phyloP scores from a whole-genome alignment of 2,329 filamentous ascomycete genomes.

The Beauveria sp. region DNA sequence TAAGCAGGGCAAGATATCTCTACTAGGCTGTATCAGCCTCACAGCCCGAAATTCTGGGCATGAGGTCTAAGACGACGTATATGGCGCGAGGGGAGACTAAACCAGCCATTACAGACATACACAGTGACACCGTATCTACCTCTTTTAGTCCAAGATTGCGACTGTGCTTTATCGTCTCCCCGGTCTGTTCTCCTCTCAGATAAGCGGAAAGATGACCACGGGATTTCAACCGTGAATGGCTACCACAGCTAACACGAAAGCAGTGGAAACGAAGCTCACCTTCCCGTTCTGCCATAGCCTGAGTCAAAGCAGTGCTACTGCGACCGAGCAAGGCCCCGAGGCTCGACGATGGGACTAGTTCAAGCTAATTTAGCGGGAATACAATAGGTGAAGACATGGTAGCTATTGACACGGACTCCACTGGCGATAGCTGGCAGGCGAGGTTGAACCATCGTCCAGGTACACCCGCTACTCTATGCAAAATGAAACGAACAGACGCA shows the following conservation, averaged over 20 bases:
- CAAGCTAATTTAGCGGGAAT: neutral
- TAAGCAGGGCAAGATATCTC: neutral
- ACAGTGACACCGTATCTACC: neutral
- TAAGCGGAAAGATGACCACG: neutral
- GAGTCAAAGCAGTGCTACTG: neutral
- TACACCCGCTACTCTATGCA: neutral
- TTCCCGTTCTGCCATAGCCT: neutral
- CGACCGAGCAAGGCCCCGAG: neutral
- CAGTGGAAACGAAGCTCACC: neutral
- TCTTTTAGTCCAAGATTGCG: neutral
- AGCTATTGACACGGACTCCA: neutral
- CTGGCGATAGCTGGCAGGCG: neutral
- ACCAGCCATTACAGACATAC: neutral
- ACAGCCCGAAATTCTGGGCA: neutral
- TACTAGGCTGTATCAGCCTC: neutral
- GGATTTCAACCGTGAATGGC: neutral
- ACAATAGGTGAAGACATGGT: neutral
- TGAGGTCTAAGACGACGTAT: neutral
- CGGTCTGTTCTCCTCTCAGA: neutral
- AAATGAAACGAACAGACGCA: too few relatives aligned
- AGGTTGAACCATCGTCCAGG: neutral
- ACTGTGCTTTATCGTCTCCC: neutral
- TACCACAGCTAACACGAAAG: neutral
- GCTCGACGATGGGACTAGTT: neutral
- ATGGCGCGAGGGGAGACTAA: too few relatives aligned